phyloP scores from a whole-genome alignment of 805 yeast genomes.

The Ogataea methylovora region DNA sequence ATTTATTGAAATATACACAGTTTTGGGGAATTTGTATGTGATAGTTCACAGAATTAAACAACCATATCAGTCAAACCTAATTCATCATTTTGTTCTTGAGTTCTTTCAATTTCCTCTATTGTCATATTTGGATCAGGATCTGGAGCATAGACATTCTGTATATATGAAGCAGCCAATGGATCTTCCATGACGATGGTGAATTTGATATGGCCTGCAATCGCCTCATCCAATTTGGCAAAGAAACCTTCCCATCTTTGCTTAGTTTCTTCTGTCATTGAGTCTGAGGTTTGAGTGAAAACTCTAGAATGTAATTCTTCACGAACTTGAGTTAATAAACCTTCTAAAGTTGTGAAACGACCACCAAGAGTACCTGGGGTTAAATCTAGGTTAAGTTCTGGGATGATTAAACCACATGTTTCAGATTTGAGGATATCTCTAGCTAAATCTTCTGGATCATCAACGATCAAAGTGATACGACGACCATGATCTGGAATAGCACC shows the following conservation, averaged over 20 bases:
- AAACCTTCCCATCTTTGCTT: conserved; percentile 78
- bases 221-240: conserved; percentile 66
- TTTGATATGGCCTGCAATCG: conserved; percentile 70
- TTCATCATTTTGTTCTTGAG: conserved; percentile 83
- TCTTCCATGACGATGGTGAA: conserved; percentile 89
- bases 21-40: too few species aligned
- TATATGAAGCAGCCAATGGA: conserved; percentile 91
- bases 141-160: conserved; percentile 98
- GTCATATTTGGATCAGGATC: conserved; percentile 95
- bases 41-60: too few species aligned
- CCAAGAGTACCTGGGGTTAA: conserved; percentile 95
- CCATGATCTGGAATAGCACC: conserved; percentile 92
- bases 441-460: conserved; percentile 87
- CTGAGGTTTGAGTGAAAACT: conserved; percentile 81
- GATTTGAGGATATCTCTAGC: conserved; percentile 91
- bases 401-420: conserved; percentile 79
- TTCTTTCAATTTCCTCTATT: conserved; percentile 85
- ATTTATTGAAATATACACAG: too few species aligned
- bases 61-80: conserved; percentile 65
- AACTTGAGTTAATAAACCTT: conserved; percentile 86
- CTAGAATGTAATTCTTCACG: conserved; percentile 80
- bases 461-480: conserved; percentile 57
- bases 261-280: conserved; percentile 79
- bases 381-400: conserved; percentile 88
- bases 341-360: conserved; percentile 95